These are phyloP conservation scores for Tirmania nivea DNA, from an alignment of 495 filamentous ascomycete genomes.

Conservation along the genomic window DNA sequence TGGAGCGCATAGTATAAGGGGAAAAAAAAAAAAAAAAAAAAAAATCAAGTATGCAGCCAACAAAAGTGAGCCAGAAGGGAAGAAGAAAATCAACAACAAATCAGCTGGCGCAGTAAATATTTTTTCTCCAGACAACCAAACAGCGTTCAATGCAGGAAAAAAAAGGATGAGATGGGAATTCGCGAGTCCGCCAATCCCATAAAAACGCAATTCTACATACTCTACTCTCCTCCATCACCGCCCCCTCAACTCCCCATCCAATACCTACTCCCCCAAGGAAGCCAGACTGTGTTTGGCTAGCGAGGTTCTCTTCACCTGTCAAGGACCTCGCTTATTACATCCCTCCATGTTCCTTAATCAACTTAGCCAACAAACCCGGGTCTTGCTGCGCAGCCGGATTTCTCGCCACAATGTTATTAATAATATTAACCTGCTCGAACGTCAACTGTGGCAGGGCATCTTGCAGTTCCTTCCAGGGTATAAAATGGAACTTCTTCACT, in stretches of 20 bases:
- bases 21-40: background rate
- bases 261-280: background rate
- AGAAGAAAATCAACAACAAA: too few relatives aligned
- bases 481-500: slow-evolving; percentile 6
- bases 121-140: too few relatives aligned
- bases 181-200: too few relatives aligned
- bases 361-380: slow-evolving; percentile 11
- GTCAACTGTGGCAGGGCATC: slow-evolving; percentile 13
- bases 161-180: too few relatives aligned
- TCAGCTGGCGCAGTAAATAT: too few relatives aligned
- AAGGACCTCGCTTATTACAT: too few relatives aligned
- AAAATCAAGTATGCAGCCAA: background rate
- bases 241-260: background rate
- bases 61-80: background rate
- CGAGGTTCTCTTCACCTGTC: too few relatives aligned
- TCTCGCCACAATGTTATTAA: slow-evolving; percentile 16
- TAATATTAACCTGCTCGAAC: slow-evolving; percentile 12
- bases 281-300: too few relatives aligned
- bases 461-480: slow-evolving; percentile 16
- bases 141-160: too few relatives aligned
- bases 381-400: slow-evolving; percentile 17
- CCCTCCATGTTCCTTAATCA: slow-evolving; percentile 9
- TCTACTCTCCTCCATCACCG: background rate
- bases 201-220: too few relatives aligned
- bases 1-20: background rate